phyloP scores from a whole-genome alignment of 108 stramenopile species.

The Pseudonitzschia delicatissima region DNA sequence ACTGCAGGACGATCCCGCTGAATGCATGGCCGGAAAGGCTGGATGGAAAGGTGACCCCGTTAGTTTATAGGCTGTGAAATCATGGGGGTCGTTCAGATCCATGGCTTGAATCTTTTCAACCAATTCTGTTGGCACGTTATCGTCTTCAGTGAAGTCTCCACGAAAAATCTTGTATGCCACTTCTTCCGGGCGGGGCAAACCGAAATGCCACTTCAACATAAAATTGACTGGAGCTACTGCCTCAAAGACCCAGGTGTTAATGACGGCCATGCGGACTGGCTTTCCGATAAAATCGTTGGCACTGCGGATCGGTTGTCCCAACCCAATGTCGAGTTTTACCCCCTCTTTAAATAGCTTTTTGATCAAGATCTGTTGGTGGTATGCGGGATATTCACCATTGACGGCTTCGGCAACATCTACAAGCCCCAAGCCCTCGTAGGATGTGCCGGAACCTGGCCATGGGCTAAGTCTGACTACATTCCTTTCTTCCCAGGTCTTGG shows the following conservation, averaged over 20 bases:
- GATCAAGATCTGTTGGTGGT: constrained; percentile 7
- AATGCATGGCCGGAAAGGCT: constrained; percentile 49
- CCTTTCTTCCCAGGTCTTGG: constrained; percentile 4
- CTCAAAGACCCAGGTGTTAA: constrained; percentile 31
- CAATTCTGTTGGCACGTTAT: constrained; percentile 26
- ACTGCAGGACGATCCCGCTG: constrained; percentile 27
- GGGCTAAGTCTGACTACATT: too few relatives aligned
- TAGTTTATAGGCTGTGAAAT: constrained; percentile 43
- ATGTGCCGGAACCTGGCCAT: too few relatives aligned
- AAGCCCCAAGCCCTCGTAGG: too few relatives aligned
- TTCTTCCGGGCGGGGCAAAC: constrained; percentile 44
- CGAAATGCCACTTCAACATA: constrained; percentile 32
- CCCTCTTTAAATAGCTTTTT: constrained; percentile 1
- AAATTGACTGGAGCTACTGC: constrained; percentile 34
- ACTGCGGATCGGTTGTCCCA: constrained; percentile 18
- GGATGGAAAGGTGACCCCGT: constrained; percentile 40
- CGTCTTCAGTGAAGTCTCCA: constrained; percentile 15
- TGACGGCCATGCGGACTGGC: constrained; percentile 16
- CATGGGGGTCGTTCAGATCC: background rate
- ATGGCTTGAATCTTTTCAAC: constrained; percentile 15
- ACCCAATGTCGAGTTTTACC: constrained; percentile 12
- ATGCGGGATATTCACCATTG: constrained; percentile 35
- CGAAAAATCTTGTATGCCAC: constrained; percentile 27
- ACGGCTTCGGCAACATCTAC: constrained; percentile 31
- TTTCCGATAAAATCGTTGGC: constrained; percentile 21